Percentiles rank a stretch among this genome's conserved stretches.
phyloP scores from a whole-genome alignment of 2,329 filamentous ascomycete genomes.

The Phialemonium atrogriseum region DNA sequence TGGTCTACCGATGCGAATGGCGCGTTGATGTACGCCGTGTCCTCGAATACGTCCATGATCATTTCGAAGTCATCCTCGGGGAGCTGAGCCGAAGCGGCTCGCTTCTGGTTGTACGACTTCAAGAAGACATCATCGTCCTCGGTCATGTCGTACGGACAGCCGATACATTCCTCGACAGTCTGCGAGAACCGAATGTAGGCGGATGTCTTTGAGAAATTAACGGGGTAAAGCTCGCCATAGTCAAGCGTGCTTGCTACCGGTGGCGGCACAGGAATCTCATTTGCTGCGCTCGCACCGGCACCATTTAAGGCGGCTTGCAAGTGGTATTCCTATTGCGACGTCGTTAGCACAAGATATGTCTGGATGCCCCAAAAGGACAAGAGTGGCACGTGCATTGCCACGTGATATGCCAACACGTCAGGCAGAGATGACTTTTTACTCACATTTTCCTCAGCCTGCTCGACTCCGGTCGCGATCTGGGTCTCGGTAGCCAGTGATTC shows the following conservation, averaged over 20 bases:
- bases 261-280: conserved; percentile 59
- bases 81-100: conserved; percentile 54
- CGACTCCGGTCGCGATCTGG: conserved; percentile 92
- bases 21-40: conserved; percentile 72
- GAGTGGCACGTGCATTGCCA: conserved; percentile 36
- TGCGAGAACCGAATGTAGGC: conserved; percentile 98
- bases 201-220: conserved; percentile 70
- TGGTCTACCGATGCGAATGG: conserved; percentile 88
- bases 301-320: conserved; percentile 69
- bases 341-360: conserved; percentile 18
- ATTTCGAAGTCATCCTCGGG: conserved; percentile 89
- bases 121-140: conserved; percentile 83
- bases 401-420: conserved; percentile 31
- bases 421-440: conserved; percentile 38
- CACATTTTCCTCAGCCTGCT: conserved; percentile 95
- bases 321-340: conserved; percentile 72
- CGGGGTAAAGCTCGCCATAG: conserved; percentile 84
- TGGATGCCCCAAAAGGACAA: conserved; percentile 5
- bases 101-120: conserved; percentile 74
- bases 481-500: conserved; percentile 75
- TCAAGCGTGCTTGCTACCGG: conserved; percentile 58
- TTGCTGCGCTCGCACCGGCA: conserved; percentile 45
- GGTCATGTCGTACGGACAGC: conserved; percentile 89
- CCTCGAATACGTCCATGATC: conserved; percentile 92
- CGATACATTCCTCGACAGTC: conserved; percentile 91